Evolutionary conservation across 306 rosid species (phyloP).

Genomic region (Citrullus mucosospermus): DNA sequence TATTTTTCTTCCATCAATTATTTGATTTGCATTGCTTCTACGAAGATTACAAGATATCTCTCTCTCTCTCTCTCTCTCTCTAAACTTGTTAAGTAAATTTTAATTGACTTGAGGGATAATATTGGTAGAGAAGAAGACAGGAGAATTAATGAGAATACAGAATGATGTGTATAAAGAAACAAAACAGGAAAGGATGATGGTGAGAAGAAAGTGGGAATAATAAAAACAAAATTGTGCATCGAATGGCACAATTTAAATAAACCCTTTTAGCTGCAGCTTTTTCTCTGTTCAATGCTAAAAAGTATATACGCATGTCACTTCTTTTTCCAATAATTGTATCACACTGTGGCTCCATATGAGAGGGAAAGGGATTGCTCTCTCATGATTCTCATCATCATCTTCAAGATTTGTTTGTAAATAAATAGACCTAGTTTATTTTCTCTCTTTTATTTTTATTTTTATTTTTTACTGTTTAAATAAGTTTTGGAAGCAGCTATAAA

Average conservation of each 20-base stretch:
- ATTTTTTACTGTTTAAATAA: neutral
- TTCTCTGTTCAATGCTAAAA: slow-evolving; percentile 7
- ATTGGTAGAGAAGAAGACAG: slow-evolving; percentile 13
- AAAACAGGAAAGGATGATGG: slow-evolving; percentile 5
- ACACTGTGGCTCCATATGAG: neutral
- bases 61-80: neutral
- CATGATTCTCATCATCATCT: neutral
- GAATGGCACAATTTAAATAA: slow-evolving; percentile 8
- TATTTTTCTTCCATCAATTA: neutral
- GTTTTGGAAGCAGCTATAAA: neutral
- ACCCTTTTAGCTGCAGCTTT: slow-evolving; percentile 5
- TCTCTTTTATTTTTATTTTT: neutral
- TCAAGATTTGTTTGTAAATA: neutral
- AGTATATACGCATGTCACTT: neutral
- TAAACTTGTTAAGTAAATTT: neutral
- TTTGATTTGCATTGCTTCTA: neutral
- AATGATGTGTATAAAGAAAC: slow-evolving; percentile 15
- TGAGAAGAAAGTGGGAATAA: neutral
- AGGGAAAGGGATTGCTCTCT: neutral
- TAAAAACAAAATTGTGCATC: neutral
- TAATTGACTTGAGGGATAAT: neutral
- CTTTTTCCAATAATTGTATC: slow-evolving; percentile 3
- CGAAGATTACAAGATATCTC: neutral
- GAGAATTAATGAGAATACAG: slow-evolving; percentile 23
- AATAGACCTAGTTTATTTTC: neutral